phyloP scores from a whole-genome alignment of 371 early-diverging fungal genomes.

The Syncephalastrum contaminatum region DNA sequence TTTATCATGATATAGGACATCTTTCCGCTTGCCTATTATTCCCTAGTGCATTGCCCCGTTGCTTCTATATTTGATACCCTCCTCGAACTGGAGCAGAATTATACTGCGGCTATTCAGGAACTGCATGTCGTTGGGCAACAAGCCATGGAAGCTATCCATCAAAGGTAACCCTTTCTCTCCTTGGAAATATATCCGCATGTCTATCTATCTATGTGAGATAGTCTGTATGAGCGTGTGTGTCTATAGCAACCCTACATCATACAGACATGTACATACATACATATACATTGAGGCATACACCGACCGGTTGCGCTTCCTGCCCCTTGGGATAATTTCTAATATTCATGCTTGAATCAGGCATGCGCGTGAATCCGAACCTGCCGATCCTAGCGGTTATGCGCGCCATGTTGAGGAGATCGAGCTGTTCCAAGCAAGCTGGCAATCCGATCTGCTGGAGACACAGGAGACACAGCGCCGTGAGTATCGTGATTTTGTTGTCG shows the following conservation, averaged over 20 bases:
- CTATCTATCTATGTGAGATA: background rate
- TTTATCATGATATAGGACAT: slow-evolving; percentile 41
- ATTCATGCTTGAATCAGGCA: no score
- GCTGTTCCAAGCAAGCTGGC: slow-evolving; percentile 62
- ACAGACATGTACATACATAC: no score
- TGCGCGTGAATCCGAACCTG: no score
- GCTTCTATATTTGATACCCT: slow-evolving; percentile 66
- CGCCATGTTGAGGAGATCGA: slow-evolving; percentile 65
- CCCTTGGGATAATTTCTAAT: no score
- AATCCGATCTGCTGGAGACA: slow-evolving; percentile 57
- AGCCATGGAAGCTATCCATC: slow-evolving; percentile 38
- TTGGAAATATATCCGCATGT: background rate
- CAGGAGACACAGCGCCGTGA: slow-evolving; percentile 62
- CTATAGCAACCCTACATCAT: no score
- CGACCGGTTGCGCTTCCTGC: no score
- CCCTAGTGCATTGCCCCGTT: slow-evolving; percentile 63
- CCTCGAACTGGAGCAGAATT: slow-evolving; percentile 64
- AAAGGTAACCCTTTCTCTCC: slow-evolving; percentile 22
- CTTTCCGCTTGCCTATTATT: slow-evolving; percentile 73
- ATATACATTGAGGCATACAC: slow-evolving; percentile 19
- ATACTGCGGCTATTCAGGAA: slow-evolving; percentile 62
- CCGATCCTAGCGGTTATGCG: slow-evolving; percentile 20
- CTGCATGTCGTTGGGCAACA: slow-evolving; percentile 39
- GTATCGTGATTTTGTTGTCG: slow-evolving; percentile 70
- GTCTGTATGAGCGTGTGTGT: no score